Base-by-base conservation (phyloP, 768 basidiomycete genomes). In the Roridomyces roridus region DNA sequence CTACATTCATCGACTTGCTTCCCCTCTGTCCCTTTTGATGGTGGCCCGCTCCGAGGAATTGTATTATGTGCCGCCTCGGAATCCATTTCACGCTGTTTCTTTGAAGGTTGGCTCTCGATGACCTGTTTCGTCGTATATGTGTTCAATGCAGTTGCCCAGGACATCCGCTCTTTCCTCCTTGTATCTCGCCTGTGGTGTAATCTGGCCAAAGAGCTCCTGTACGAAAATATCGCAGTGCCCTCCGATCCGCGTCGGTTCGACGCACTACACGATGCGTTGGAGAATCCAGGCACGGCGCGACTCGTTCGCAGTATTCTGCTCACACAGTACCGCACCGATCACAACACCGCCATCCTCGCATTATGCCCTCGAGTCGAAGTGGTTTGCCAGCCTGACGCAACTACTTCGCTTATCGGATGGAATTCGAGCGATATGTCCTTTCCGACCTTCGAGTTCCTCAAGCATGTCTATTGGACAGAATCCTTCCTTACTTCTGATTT, bases 381-480 rank as follows among this genome's bases (percentile, higher is more conserved):
- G 21, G 25, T 51, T 14, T 43, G 48, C 20, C 42, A 44, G 20
- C 48, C 48, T 6, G 53, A 60, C 12, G 46, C n/a, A n/a, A n/a
- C n/a, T n/a, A n/a, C n/a, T n/a, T n/a, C n/a, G 15, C 7, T 17
- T n/a, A 40, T 6, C 39, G 8, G 15, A 4, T 8, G 35, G 15
- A 28, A 10, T 14, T 21, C 26, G 12, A 3, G 7, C 6, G 29
- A 15, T 21, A 3, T 7, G 6, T 39, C 23, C 15, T 24, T 40
- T 3, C 35, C 52, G 12, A 24, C 31, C 12, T 14, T 55, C 20
- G 43, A 12, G 2, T 36, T 29, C 0, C 55, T 62, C 40, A 40
- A 46, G 29, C 51, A 35, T 7, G 20, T 62, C 2, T 43, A 61
- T 46, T 61, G 59, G 54, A 45, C 26, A n/a, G 59, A 52, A n/a